Conservation (phyloP, 768 basidiomycete species). For the Podaxis sp. region DNA sequence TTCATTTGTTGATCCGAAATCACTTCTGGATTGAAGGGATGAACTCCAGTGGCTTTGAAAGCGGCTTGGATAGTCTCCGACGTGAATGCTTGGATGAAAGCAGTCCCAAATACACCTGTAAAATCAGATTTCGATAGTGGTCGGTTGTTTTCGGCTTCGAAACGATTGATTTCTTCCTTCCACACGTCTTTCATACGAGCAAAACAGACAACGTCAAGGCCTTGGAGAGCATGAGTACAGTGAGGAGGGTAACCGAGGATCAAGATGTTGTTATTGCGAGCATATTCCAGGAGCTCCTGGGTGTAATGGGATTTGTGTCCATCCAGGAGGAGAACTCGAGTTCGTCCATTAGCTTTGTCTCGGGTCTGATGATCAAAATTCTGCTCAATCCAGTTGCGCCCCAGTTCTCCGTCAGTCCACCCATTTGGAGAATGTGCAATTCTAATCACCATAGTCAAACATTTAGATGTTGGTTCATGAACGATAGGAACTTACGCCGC, state of each 20-base stretch:
- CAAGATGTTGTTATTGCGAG: conserved; percentile 31
- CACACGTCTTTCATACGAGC: conserved; percentile 33
- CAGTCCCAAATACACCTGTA: conserved; percentile 29
- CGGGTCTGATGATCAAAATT: no score
- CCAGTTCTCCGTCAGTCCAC: no score
- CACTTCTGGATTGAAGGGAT: conserved; percentile 32
- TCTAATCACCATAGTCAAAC: no score
- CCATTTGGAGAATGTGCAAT: no score
- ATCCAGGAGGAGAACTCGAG: conserved; percentile 34
- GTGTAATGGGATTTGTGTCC: conserved; percentile 40
- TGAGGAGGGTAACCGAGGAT: conserved; percentile 38
- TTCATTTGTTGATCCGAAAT: conserved; percentile 32
- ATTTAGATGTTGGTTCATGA: no score
- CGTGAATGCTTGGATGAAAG: conserved; percentile 30
- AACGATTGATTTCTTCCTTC: conserved; percentile 22
- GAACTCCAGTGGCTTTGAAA: conserved; percentile 37
- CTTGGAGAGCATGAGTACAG: conserved; percentile 39
- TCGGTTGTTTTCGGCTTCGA: conserved; percentile 21
- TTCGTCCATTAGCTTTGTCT: no score
- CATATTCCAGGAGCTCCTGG: conserved; percentile 31
- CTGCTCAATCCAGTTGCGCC: no score
- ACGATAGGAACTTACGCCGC: conserved; percentile 25
- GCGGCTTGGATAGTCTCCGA: conserved; percentile 30
- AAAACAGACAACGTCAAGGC: conserved; percentile 45
- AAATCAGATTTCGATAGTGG: conserved; percentile 36